Conservation (phyloP, 2,329 filamentous ascomycete species). For the Graphilbum ipis-grandicollis region DNA sequence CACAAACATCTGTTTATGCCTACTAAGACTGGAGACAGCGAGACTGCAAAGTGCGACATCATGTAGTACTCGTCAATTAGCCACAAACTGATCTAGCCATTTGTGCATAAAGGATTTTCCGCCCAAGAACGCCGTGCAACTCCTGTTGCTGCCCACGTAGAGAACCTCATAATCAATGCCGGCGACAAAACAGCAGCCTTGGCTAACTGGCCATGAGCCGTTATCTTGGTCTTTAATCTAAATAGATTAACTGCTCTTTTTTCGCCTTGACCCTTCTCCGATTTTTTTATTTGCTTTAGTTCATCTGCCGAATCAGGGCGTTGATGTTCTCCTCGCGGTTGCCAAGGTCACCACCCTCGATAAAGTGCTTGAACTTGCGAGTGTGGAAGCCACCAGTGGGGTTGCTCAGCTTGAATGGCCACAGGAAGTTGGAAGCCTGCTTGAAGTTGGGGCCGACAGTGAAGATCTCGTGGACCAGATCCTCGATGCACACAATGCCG, state of each 20-base stretch:
- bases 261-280: background rate
- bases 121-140: constrained; percentile 18
- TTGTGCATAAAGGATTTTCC: constrained; percentile 3
- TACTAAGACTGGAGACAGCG: no score
- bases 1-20: no score
- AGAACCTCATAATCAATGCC: background rate
- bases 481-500: constrained; percentile 98
- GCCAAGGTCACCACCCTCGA: constrained; percentile 95
- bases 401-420: constrained; percentile 99
- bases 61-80: constrained; percentile 1
- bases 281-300: constrained; percentile 40
- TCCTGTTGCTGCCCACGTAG: constrained; percentile 12
- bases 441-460: constrained; percentile 99
- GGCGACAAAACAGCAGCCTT: background rate
- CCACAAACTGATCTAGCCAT: constrained; percentile 1
- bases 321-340: constrained; percentile 99
- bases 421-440: constrained; percentile 97
- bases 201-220: background rate
- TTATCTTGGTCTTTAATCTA: background rate
- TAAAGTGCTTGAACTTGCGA: constrained; percentile 98
- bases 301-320: constrained; percentile 91
- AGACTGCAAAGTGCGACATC: no score
- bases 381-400: constrained; percentile 90
- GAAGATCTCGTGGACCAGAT: constrained; percentile 98
- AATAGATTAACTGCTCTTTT: constrained; percentile 4